These are phyloP conservation scores for Rhodotorula taiwanensis DNA, from an alignment of 768 basidiomycete genomes.

Conservation along the genomic window DNA sequence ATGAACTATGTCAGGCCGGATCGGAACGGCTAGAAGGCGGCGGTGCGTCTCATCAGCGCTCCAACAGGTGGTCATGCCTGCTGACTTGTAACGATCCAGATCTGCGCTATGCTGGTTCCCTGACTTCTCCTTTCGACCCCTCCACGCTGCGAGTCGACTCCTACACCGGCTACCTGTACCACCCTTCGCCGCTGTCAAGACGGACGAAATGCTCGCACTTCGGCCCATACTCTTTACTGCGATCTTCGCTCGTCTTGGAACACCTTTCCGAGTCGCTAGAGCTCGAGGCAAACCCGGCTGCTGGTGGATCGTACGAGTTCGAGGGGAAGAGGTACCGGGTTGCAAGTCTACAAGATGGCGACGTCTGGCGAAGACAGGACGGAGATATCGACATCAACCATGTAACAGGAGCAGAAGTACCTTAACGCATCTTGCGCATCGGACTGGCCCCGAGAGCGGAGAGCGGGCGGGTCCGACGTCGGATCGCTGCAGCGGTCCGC, in stretches of 20 bases:
- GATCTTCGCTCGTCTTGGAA: conserved; percentile 29
- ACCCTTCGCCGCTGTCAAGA: conserved; percentile 19
- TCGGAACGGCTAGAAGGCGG: conserved; percentile 12
- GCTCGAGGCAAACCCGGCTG: conserved; percentile 7
- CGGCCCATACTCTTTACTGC: conserved; percentile 30
- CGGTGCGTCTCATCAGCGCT: conserved; percentile 6
- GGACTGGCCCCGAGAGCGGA: no score
- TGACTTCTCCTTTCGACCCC: conserved; percentile 23
- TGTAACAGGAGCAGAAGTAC: no score
- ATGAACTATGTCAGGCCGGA: conserved; percentile 26
- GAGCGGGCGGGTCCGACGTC: no score
- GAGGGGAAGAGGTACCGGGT: conserved; percentile 2
- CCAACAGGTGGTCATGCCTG: no score
- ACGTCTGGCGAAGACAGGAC: conserved; percentile 10
- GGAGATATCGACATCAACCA: no score
- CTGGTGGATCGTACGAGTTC: conserved; percentile 6
- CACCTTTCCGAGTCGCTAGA: conserved; percentile 20
- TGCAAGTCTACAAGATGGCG: background rate
- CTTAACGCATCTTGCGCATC: no score
- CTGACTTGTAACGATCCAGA: conserved; percentile 1
- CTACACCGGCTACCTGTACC: conserved; percentile 29
- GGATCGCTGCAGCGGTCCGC: no score
- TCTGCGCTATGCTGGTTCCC: conserved; percentile 19
- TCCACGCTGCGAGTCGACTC: conserved; percentile 14
- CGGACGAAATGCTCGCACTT: background rate